These are phyloP conservation scores for Ramicandelaber brevisporus DNA, from an alignment of 192 early-diverging fungal species.

Conservation along the genomic window DNA sequence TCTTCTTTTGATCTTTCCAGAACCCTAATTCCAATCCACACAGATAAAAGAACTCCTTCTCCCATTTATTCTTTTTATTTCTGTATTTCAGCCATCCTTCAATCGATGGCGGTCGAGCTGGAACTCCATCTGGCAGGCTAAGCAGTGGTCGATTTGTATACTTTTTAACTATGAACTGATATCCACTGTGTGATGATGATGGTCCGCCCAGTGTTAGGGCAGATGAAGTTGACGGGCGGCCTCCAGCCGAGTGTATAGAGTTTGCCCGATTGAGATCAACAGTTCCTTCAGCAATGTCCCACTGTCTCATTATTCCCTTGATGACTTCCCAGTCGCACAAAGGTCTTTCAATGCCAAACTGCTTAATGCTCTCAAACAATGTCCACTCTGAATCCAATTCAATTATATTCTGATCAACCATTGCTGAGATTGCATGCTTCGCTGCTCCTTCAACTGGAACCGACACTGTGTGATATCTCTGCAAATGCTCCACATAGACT, in stretches of 20 bases:
- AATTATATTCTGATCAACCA: too few species aligned
- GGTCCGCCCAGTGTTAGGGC: slow-evolving; percentile 5
- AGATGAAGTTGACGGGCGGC: slow-evolving; percentile 9
- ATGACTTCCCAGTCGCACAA: slow-evolving; percentile 77
- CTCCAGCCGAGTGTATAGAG: too few species aligned
- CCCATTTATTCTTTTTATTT: slow-evolving; percentile 65
- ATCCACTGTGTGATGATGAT: slow-evolving; percentile 2
- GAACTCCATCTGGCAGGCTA: slow-evolving; percentile 17
- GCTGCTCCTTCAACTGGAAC: slow-evolving; percentile 41
- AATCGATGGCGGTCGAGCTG: too few species aligned
- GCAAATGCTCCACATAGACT: slow-evolving; percentile 68
- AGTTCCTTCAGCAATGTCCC: slow-evolving; percentile 65
- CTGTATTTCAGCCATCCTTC: slow-evolving; percentile 51
- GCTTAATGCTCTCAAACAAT: slow-evolving; percentile 72
- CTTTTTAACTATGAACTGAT: slow-evolving; percentile 5
- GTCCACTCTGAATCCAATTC: slow-evolving; percentile 56
- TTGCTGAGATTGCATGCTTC: slow-evolving; percentile 19
- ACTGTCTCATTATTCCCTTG: slow-evolving; percentile 49
- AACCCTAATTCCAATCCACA: slow-evolving; percentile 10
- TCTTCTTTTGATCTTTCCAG: slow-evolving; percentile 11
- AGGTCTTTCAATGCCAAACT: slow-evolving; percentile 71
- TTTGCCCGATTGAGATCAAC: too few species aligned
- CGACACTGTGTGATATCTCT: slow-evolving; percentile 49
- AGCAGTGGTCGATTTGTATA: slow-evolving; percentile 2
- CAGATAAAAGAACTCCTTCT: slow-evolving; percentile 41